These are phyloP conservation scores for Kokia cookei DNA, from an alignment of 441 rosid species.

Conservation along the genomic window DNA sequence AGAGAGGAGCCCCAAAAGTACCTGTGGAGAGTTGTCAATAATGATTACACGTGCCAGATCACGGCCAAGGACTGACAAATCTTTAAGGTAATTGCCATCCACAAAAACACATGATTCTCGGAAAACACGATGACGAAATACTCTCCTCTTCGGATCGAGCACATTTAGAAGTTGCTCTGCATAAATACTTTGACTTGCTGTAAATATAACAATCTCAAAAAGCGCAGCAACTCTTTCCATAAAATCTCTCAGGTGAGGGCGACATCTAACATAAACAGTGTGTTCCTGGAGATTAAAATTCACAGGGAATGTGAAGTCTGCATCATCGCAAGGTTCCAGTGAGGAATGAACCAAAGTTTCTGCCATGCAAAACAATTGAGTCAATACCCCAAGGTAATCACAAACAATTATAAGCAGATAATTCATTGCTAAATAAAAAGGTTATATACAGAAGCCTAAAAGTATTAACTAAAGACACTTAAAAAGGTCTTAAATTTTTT, in stretches of 20 bases:
- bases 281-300: conserved; percentile 80
- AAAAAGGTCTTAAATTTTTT: not conserved
- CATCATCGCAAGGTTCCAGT: conserved; percentile 78
- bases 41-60: conserved; percentile 83
- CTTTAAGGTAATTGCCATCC: conserved; percentile 94
- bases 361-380: conserved; percentile 18
- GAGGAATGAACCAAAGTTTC: conserved; percentile 96
- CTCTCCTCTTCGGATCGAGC: conserved; percentile 89
- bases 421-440: not conserved
- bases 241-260: conserved; percentile 86
- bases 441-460: not conserved
- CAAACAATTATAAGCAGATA: not conserved
- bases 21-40: conserved; percentile 97
- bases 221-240: conserved; percentile 80
- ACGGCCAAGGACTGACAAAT: conserved; percentile 92
- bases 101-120: conserved; percentile 95
- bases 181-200: conserved; percentile 97
- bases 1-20: conserved; percentile 16
- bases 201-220: conserved; percentile 92
- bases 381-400: not conserved
- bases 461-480: not conserved
- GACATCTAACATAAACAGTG: conserved; percentile 85
- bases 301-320: conserved; percentile 91
- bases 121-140: conserved; percentile 87
- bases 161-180: conserved; percentile 96